phyloP scores from a whole-genome alignment of 805 yeast species.

The Sugiyamaella mastotermitis region DNA sequence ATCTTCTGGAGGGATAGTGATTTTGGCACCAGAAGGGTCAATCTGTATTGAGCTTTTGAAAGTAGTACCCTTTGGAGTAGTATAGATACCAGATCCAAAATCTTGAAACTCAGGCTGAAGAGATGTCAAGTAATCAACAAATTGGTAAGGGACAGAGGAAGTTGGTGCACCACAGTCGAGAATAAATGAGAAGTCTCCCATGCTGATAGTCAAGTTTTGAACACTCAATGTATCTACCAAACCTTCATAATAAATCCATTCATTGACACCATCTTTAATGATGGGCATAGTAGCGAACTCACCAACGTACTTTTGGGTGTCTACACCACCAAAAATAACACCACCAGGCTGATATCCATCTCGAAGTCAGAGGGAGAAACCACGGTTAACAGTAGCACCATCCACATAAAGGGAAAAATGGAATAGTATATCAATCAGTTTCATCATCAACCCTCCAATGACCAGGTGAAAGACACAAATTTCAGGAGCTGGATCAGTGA shows the following conservation, averaged over 20 bases:
- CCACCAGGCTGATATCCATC: constrained; percentile 24
- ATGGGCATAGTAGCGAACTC: too few species aligned
- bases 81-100: neutral
- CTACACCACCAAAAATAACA: constrained; percentile 27
- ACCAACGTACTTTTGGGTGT: constrained; percentile 18
- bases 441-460: constrained; percentile 12
- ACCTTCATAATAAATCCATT: too few species aligned
- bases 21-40: neutral
- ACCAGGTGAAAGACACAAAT: constrained; percentile 21
- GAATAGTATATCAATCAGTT: constrained; percentile 27
- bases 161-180: too few species aligned
- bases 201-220: too few species aligned
- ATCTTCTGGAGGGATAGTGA: too few species aligned
- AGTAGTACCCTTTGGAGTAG: neutral
- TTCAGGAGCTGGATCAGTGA: too few species aligned
- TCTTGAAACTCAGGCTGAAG: too few species aligned
- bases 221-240: too few species aligned
- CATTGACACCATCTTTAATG: too few species aligned
- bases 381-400: constrained; percentile 45
- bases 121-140: too few species aligned
- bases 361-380: constrained; percentile 61
- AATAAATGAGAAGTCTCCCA: too few species aligned
- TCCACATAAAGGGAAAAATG: constrained; percentile 42
- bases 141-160: too few species aligned
- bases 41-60: neutral